Evolutionary conservation across 495 filamentous ascomycete genomes (phyloP), one percentile per base, ranked within the genome.

Genomic region (Thermochaetoides thermophila): DNA sequence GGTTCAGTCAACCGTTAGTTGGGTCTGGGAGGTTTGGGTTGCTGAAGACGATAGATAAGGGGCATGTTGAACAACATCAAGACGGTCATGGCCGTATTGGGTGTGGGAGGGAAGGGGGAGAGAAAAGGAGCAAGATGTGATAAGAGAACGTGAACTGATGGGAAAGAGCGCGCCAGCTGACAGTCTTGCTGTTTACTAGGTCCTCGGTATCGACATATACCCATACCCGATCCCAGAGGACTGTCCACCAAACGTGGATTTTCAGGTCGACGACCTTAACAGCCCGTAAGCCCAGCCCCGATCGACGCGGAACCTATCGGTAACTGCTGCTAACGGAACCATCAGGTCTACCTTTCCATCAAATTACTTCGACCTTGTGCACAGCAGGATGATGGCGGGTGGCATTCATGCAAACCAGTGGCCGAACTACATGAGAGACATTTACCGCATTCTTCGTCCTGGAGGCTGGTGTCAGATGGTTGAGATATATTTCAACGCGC

Each of bases 391-490:
- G 54, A 73, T 95, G 42, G 68, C 72, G 18, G 62, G 73, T 31
- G 89, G 85, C 7, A 83, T 97, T 40, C 69, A 91, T 39, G 58
- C 62, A 37, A 57, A 63, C 39, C 64, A 83, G 56, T 97, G 89
- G 89, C 53, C 59, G 37, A 66, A 70, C 12, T 95, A 95, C 59
- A 53, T 93, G 38, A 59, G 61, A 38, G 89, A 95, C 44, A 79
- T 94, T 11, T 47, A 63, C 22, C 59, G 68, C 27, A 56, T 66
- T 10, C 61, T 67, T 35, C 59, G 62, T 11, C 59, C 57, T 5
- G 64, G 78, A 16, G 84, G 89, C 12, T 95, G 86, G 86, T 68
- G 84, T 31, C 89, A 97, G 50, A 77, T 95, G 69, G 69, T 81
- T 17, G 89, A 97, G 50, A 69, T 84, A 39, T 85, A 92, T 45